A percentile compares a stretch with the other conserved stretches of the same genome.
These are phyloP conservation scores for Mesotaenium endlicherianum DNA, from an alignment of 139 green algal genomes.

Conservation along the genomic window DNA sequence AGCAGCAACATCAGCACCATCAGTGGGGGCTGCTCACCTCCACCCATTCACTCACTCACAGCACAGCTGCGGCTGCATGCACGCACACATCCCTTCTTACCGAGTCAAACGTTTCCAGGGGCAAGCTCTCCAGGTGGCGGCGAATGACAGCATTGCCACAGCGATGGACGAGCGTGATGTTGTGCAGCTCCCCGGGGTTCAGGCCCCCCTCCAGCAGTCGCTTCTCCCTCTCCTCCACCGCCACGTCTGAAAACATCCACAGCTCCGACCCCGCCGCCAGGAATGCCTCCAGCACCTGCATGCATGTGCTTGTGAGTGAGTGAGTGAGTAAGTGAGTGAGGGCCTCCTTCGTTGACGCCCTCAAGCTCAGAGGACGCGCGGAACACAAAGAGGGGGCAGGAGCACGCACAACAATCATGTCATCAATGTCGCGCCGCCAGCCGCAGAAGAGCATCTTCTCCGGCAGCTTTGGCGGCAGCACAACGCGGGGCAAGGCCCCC, in stretches of 20 bases:
- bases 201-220: slow-evolving; percentile 40
- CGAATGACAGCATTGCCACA: slow-evolving; percentile 56
- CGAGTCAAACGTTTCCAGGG: slow-evolving; percentile 56
- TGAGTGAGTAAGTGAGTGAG: no score
- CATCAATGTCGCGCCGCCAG: slow-evolving; percentile 65
- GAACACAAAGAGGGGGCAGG: no score
- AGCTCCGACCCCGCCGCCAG: slow-evolving; percentile 55
- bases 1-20: no score
- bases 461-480: slow-evolving; percentile 32
- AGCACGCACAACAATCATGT: slow-evolving; percentile 57
- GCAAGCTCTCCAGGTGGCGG: slow-evolving; percentile 56
- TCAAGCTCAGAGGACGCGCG: no score
- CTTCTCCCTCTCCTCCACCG: slow-evolving; percentile 41
- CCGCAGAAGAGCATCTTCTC: slow-evolving; percentile 65
- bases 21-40: no score
- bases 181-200: slow-evolving; percentile 48
- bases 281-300: slow-evolving; percentile 60
- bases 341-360: no score
- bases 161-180: slow-evolving; percentile 57
- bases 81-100: slow-evolving; percentile 6
- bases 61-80: no score
- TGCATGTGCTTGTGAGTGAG: no score
- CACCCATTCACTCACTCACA: no score
- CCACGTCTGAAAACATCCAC: slow-evolving; percentile 61
- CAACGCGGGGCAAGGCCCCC: slow-evolving; percentile 3